Evolutionary conservation across 331 rosid genomes (phyloP).

Genomic region (Malus hybrid): DNA sequence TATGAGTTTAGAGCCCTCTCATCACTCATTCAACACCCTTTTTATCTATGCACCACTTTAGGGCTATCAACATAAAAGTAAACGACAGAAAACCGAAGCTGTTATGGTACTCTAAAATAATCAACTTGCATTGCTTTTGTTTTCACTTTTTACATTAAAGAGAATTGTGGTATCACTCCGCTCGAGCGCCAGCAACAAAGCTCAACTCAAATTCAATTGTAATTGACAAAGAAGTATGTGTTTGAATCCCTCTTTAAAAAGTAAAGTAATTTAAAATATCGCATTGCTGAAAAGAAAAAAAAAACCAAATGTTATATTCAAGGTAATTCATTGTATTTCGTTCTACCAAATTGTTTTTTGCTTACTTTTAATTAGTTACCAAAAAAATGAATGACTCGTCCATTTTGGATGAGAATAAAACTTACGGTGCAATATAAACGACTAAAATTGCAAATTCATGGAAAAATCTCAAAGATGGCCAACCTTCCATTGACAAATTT

Average conservation of each 20-base stretch:
- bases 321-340: not conserved
- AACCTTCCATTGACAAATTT: too few relatives aligned
- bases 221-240: too few relatives aligned
- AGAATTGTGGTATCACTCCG: too few relatives aligned
- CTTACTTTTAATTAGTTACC: not conserved
- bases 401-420: not conserved
- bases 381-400: not conserved
- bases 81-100: accelerated
- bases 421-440: not conserved
- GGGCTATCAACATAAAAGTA: not conserved
- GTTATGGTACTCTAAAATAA: too few relatives aligned
- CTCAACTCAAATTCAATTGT: too few relatives aligned
- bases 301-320: not conserved
- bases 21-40: not conserved
- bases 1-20: not conserved
- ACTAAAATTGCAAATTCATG: not conserved
- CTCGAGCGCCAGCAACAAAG: too few relatives aligned
- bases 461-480: not conserved
- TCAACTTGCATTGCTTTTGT: too few relatives aligned
- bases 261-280: too few relatives aligned
- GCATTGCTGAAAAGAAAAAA: not conserved
- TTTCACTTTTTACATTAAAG: too few relatives aligned
- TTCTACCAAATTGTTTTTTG: not conserved
- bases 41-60: not conserved
- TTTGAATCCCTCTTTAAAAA: too few relatives aligned